Base-by-base conservation (phyloP, 805 yeast genomes). In the Pichia deserticola region DNA sequence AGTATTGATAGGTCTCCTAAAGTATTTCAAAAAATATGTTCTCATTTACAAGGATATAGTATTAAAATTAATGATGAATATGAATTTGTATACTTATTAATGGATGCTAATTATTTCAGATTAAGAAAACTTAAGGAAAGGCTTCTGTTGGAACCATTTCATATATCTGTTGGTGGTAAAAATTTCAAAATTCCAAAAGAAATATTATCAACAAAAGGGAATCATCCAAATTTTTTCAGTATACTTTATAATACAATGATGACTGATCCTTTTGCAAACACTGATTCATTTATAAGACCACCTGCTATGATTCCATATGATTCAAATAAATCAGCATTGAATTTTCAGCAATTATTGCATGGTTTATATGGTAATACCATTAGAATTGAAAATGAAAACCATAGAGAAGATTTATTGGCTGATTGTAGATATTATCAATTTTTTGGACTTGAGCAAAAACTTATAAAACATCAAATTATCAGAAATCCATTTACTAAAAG, bases 351-450 rank as follows among this genome's bases (percentile, higher is more conserved):
- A 42, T 58, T 89, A 30, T 48, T 89, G 42, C 70, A 71, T 29
- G 60, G 79, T 3, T 63, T 88, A 29, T 73, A 75, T 52, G 90
- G 90, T 0, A 76, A 78, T 36, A 60, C 67, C 4, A 56, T 78
- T 20, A 67, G 70, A 1, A 71, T 86, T 20, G 59, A 60, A 42
- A 70, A 74, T 49, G 84, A 81, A 39, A 63, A 65, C 1, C 86
- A 82, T 60, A 72, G 96, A 40, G 62, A 67, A 9, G 63, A 77
- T 13, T 68, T 89, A 51, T 63, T 84, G 8, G 72, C 72, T 47
- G 97, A 89, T 60, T 86, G 95, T 55, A 73, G 77, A 42, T 89
- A 85, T 66, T 89, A 87, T 63, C 72, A 92, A 43, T 84, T 89
- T 57, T 68, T 78, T 43, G 89, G 81, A 36, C 69, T 89, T 37